Base-by-base conservation (phyloP, 2,329 filamentous ascomycete genomes). In the Aspergillus pseudonomiae region DNA sequence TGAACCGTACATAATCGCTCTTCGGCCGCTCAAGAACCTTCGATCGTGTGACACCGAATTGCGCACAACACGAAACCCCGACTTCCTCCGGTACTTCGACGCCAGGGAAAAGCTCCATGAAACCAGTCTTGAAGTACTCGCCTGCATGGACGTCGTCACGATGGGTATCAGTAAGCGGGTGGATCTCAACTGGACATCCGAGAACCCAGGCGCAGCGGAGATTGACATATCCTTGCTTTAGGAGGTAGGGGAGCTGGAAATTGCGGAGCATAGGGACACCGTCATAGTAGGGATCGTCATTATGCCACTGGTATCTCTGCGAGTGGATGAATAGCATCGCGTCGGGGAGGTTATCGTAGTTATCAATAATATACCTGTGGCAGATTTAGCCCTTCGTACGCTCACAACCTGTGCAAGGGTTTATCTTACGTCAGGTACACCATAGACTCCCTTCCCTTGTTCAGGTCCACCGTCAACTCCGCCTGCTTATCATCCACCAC, bases 51-150 rank as follows among this genome's bases (percentile, higher is more conserved):
- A 83, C 83, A 0, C 81, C 84, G 67, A 86, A 86, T 64, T 86
- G 85, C 5, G 84, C 84, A 65, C 85, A 86, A 68, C 85, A 87
- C 30, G 80, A 81, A 2, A 82, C 81, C 1, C 81, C 84, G 5
- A 87, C 80, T 21, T 72, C 70, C 14, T 78, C 68, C 0, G 84
- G 84, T 0, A 80, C 70, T 1, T 75, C 69, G 1, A 59, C 69
- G 0, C 71, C 74, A 1, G 78, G 78, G 63, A 86, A 85, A 4
- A 86, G 67, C n/a, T 79, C 76, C 71, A 79, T 76, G 65, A 84
- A 86, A 0, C 81, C 83, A 30, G 76, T 73, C 50, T 80, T 80
- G 64, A 83, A 85, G 63, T 81, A 80, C 41, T 81, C 78, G 0
- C 83, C 83, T 1, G 82, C 82, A 63, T 83, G 82, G 1, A 83